Evolutionary conservation across 768 basidiomycete species (phyloP), one percentile per base, ranked within the genome.

Genomic region (Phanerochaete sordida): DNA sequence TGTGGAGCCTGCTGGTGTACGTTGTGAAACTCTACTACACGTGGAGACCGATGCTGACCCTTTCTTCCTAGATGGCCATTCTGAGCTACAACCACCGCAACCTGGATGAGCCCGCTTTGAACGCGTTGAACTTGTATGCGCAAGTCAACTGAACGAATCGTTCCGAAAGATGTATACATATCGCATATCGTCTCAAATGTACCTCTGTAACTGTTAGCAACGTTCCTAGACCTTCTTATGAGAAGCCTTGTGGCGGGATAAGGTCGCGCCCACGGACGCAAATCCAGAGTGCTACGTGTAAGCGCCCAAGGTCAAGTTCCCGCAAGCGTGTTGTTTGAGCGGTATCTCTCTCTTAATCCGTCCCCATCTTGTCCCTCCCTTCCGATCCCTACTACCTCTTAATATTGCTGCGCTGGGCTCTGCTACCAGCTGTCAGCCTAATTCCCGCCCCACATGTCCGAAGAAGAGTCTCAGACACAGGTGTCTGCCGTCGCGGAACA

Each of bases 1-100:
- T 59, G 86, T 92, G n/a, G 91, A 91, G 68, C 86, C 93, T 13
- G 90, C 87, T 68, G 88, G 90, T 57, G 88, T 93, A 74, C 56
- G 61, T 50, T 31, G 16, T 26, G 26, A 9, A 9, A 19, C 23
- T 7, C 39, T 23, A 16, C 11, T 11, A 12, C 56, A 54, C 8
- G 46, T 49, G n/a, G n/a, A 28, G 33, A 19, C 65, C 30, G 57
- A 54, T 33, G 48, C 23, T 48, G 7, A 58, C 65, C 64, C 50
- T 48, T 33, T 23, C n/a, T 31, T 52, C 23, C 21, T 56, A 93
- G 91, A 81, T 94, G 57, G 83, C 89, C 15, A 81, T 94, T 23
- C 76, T 95, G 26, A 82, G 89, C 27, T 96, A 97, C 72, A 93
- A 93, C 66, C 94, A 95, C 74, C 78, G 79, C 63, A 85, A 83